These are phyloP conservation scores for Postia placenta DNA, from an alignment of 768 basidiomycete species.

Conservation along the genomic window DNA sequence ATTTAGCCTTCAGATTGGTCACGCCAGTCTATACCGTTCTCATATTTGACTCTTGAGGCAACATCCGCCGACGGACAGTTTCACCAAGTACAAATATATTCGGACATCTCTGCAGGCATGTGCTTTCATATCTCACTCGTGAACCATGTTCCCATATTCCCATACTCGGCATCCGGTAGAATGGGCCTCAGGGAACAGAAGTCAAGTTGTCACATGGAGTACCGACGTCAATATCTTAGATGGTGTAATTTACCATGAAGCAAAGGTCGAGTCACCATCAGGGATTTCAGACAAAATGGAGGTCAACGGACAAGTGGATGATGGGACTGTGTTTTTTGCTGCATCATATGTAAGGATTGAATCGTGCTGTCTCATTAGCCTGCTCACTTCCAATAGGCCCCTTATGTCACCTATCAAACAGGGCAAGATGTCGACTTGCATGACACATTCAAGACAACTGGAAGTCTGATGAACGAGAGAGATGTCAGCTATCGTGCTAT, in stretches of 20 bases:
- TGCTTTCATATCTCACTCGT: not conserved
- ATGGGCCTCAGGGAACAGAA: conserved; percentile 10
- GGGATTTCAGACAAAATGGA: not conserved
- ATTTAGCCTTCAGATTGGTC: conserved; percentile 29
- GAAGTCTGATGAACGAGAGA: conserved; percentile 11
- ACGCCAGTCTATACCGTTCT: conserved; percentile 33
- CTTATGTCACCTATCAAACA: conserved; percentile 10
- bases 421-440: conserved; percentile 8
- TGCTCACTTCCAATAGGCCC: conserved; percentile 2
- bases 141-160: not conserved
- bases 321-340: too few species aligned
- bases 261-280: conserved; percentile 2
- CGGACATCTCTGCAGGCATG: conserved; percentile 33
- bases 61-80: conserved; percentile 23
- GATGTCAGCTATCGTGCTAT: conserved; percentile 12
- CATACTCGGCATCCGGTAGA: too few species aligned
- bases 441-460: conserved; percentile 11
- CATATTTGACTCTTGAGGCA: conserved; percentile 29
- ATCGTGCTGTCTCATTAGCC: not conserved
- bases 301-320: too few species aligned
- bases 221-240: conserved; percentile 4
- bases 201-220: conserved; percentile 6
- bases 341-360: too few species aligned
- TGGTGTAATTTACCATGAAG: conserved; percentile 7
- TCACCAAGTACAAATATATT: conserved; percentile 32